Evolutionary conservation across 2,329 filamentous ascomycete genomes (phyloP).

Genomic region (Penicillium digitatum): DNA sequence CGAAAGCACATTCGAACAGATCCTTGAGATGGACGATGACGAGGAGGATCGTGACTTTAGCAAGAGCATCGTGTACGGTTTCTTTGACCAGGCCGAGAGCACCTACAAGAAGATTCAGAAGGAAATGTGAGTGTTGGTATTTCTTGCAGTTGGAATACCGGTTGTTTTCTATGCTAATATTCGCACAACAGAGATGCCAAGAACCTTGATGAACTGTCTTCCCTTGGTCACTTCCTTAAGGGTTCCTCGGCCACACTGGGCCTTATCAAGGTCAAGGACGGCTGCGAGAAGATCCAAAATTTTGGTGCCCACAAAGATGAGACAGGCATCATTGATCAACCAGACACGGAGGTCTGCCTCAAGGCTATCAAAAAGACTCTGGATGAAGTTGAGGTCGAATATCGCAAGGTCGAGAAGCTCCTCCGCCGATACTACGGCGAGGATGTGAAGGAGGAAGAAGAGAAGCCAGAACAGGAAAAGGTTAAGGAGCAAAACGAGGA

Average conservation of each 20-base stretch:
- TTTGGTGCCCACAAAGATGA: conserved; percentile 79
- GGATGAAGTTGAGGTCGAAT: conserved; percentile 69
- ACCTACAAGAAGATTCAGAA: conserved; percentile 83
- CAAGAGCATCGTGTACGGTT: conserved; percentile 80
- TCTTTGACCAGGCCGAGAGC: conserved; percentile 83
- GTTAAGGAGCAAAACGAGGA: not conserved
- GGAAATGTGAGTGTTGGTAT: conserved; percentile 64
- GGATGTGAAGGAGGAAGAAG: conserved; percentile 15
- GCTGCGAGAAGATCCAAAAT: conserved; percentile 94
- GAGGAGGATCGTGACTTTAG: conserved; percentile 85
- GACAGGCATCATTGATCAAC: conserved; percentile 63
- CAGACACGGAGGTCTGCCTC: conserved; percentile 65
- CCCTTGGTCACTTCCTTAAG: conserved; percentile 92
- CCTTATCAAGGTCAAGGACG: conserved; percentile 82
- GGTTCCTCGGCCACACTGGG: conserved; percentile 94
- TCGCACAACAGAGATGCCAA: conserved; percentile 54
- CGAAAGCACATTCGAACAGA: conserved; percentile 78
- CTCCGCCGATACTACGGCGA: conserved; percentile 69
- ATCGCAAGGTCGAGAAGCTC: conserved; percentile 65
- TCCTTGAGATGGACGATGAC: conserved; percentile 97
- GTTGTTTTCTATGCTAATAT: not conserved
- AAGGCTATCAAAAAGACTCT: conserved; percentile 67
- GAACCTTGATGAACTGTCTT: conserved; percentile 71
- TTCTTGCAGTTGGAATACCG: not conserved
- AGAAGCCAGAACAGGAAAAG: conserved; percentile 9